Evolutionary conservation across 2,329 filamentous ascomycete genomes (phyloP), one percentile per base, ranked within the genome.

Genomic region (Xylaria sp.): DNA sequence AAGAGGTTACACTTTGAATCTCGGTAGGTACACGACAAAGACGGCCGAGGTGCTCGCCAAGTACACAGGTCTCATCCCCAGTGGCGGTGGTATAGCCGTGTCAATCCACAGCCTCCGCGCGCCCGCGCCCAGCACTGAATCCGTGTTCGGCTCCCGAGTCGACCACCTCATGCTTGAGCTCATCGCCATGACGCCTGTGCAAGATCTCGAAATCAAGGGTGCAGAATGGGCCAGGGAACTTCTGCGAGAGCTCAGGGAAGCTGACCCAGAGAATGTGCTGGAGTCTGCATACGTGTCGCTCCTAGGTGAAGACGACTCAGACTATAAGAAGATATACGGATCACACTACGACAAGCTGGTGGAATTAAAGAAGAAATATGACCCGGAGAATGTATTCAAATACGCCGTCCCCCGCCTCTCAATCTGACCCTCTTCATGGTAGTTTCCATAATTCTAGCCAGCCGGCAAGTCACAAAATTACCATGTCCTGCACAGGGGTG

Each of bases 151-250:
- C 23, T 66, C 74, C 8, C 70, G 79, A 31, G 67, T 73, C 1
- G 75, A 78, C 13, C 80, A 83, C 66, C 76, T 77, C 56, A 74
- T 81, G 70, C n/a, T 82, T 6, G 80, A 83, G 69, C 73, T 82
- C 28, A 48, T 82, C 0, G 71, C 78, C 0, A 73, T 72, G 31
- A 73, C 76, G 4, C 51, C 68, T 1, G 67, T 72, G 2, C 65
- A 67, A 15, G 74, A 77, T 10, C 74, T 76, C 0, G 72, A 76
- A 51, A 62, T 70, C 5, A 73, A 71, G 20, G 68, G 73, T 20
- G 67, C 72, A 2, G 67, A 76, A 23, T 80, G 79, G 77, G 72
- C 73, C 0, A 57, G 50, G 9, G 57, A 18, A 25, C 66, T 72
- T 25, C 64, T 66, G 9, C 62, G 51, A 66, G 74, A 69, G 1